Evolutionary conservation across 192 early-diverging fungal genomes (phyloP), one percentile per base, ranked within the genome.

Genomic region (Geosiphon pyriformis): DNA sequence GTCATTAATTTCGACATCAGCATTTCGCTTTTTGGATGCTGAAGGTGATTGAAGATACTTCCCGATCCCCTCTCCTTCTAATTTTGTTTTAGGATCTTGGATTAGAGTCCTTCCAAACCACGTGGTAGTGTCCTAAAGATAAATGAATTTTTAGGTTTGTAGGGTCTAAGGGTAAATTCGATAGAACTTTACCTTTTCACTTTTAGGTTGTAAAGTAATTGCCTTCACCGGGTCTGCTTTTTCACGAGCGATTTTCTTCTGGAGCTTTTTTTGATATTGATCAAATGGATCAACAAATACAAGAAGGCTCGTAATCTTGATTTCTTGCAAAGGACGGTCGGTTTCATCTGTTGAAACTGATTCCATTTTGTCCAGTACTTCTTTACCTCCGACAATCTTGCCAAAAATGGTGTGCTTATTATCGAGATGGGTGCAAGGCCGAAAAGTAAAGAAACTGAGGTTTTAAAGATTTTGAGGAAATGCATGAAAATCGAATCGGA

Each of bases 391-490:
- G 1, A 95, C 92, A 0, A 97, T 79, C 22, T 85, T 92, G 11
- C 96, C 96, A 85, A 98, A 98, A 6, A 97, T 80, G 0, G 94
- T 88, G 71, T 98, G 96, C 68, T 96, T 96, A 23, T 84, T 78
- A 56, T 92, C 87, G 50, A 90, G 52, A 64, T 88, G 86, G 15
- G 78, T 78, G 53, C 84, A 78, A 4, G 85, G 83, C 25, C 83
- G 77, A 69, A 84, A 88, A 10, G 88, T 83, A 56, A 88, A 84
- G 51, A 90, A 89, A 61, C 84, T 84, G 72, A 72, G n/a, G n/a
- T n/a, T n/a, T n/a, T n/a, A n/a, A n/a, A n/a, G n/a, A n/a, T n/a
- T n/a, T n/a, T n/a, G n/a, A n/a, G n/a, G n/a, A n/a, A n/a, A n/a
- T n/a, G n/a, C n/a, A 68, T 65, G 59, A 17, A 31, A 47, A 34